These are phyloP conservation scores for Hypoxylon fragiforme DNA, from an alignment of 495 filamentous ascomycete species.

Conservation along the genomic window DNA sequence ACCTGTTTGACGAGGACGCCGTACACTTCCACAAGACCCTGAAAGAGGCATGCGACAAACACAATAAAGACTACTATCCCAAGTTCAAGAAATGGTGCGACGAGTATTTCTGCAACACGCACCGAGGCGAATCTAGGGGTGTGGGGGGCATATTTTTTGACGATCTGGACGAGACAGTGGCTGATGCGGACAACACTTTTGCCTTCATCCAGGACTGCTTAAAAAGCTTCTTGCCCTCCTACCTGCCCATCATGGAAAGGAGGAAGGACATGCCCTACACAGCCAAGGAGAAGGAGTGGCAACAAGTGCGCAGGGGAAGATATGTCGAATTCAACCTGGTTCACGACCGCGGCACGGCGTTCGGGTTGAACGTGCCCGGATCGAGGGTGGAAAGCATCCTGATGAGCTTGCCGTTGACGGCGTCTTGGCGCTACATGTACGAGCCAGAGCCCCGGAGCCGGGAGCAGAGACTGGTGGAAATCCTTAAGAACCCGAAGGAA, in stretches of 20 bases:
- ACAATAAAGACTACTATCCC: slow-evolving; percentile 90
- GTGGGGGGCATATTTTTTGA: slow-evolving; percentile 99
- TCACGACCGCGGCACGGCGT: slow-evolving; percentile 93
- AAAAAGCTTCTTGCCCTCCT: slow-evolving; percentile 85
- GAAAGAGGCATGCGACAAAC: slow-evolving; percentile 90
- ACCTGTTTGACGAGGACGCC: slow-evolving; percentile 95
- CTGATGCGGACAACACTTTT: slow-evolving; percentile 85
- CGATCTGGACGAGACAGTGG: slow-evolving; percentile 81
- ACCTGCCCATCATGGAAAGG: slow-evolving; percentile 82
- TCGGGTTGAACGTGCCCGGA: slow-evolving; percentile 90
- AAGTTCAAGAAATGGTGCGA: slow-evolving; percentile 99
- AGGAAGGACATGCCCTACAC: slow-evolving; percentile 91
- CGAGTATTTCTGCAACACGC: slow-evolving; percentile 91
- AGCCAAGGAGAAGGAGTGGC: slow-evolving; percentile 87
- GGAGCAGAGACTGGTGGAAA: slow-evolving; percentile 76
- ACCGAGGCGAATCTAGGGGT: slow-evolving; percentile 86
- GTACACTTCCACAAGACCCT: slow-evolving; percentile 94
- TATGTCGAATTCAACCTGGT: slow-evolving; percentile 99
- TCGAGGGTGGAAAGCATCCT: slow-evolving; percentile 93
- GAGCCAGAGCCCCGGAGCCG: slow-evolving; percentile 71
- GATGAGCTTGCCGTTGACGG: slow-evolving; percentile 94
- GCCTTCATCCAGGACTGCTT: slow-evolving; percentile 86
- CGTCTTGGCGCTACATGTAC: slow-evolving; percentile 96
- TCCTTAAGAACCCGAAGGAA: slow-evolving; percentile 82
- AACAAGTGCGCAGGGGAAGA: slow-evolving; percentile 86